A percentile compares a stretch with the other conserved stretches of the same genome.
phyloP scores from a whole-genome alignment of 176 grass and related monocot genomes.

The Ampelocalamus luodianensis region DNA sequence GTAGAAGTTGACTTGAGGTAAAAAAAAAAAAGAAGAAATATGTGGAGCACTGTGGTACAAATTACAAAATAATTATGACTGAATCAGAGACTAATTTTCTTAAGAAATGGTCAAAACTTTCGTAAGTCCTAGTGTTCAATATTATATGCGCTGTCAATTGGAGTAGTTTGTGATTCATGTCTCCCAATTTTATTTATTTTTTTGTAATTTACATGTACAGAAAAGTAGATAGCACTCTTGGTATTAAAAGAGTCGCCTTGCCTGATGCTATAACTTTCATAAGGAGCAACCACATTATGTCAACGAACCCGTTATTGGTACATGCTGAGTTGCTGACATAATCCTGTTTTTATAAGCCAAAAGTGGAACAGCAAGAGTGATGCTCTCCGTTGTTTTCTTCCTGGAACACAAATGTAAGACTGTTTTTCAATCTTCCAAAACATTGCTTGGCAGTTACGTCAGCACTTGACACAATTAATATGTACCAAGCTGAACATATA shows the following conservation, averaged over 20 bases:
- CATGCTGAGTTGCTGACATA: slow-evolving; percentile 23
- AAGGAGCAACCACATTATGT: not conserved
- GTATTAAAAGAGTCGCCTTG: not conserved
- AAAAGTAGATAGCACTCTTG: not conserved
- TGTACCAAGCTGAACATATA: slow-evolving; percentile 50
- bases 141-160: not conserved
- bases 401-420: slow-evolving; percentile 65
- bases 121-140: not conserved
- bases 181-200: too few relatives aligned
- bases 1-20: too few relatives aligned
- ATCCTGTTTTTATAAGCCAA: slow-evolving; percentile 36
- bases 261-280: not conserved
- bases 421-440: slow-evolving; percentile 57
- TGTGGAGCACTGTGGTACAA: too few relatives aligned
- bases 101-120: not conserved
- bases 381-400: slow-evolving; percentile 1
- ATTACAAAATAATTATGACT: too few relatives aligned
- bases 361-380: slow-evolving; percentile 33
- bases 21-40: too few relatives aligned
- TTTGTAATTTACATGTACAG: not conserved
- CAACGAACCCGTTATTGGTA: not conserved
- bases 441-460: slow-evolving; percentile 65
- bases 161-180: not conserved
- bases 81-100: too few relatives aligned
- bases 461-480: slow-evolving; percentile 62